Percentiles rank a stretch among this genome's conserved stretches.
These are phyloP conservation scores for Ramularia collo-cygni DNA, from an alignment of 2,329 filamentous ascomycete genomes.

Conservation along the genomic window DNA sequence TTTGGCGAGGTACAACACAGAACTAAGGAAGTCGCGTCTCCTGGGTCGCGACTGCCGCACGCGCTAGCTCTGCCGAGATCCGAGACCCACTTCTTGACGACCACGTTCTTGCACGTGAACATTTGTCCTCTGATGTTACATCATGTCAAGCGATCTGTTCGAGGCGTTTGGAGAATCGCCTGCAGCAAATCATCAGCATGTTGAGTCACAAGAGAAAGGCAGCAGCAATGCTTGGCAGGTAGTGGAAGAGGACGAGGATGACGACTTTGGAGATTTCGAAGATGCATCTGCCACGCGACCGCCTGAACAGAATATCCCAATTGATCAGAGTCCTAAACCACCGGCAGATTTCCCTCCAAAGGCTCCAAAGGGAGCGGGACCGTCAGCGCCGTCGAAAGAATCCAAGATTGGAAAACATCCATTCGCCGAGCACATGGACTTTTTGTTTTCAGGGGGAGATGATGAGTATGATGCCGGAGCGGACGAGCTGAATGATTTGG, in stretches of 20 bases:
- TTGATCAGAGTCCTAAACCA: not conserved
- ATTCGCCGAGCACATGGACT: constrained; percentile 29
- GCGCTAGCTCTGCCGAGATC: too few relatives aligned
- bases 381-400: constrained; percentile 2
- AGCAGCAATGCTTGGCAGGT: not conserved
- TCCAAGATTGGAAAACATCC: constrained; percentile 23
- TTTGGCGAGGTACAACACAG: too few relatives aligned
- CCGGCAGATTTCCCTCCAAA: constrained; percentile 8
- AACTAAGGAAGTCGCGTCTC: too few relatives aligned
- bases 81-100: too few relatives aligned
- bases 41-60: too few relatives aligned
- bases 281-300: constrained; percentile 28
- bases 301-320: not conserved
- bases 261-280: constrained; percentile 51
- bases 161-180: constrained; percentile 40
- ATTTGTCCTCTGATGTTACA: too few relatives aligned
- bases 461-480: constrained; percentile 31
- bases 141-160: constrained; percentile 50
- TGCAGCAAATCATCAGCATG: not conserved
- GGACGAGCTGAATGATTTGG: constrained; percentile 28
- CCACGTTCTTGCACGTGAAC: too few relatives aligned
- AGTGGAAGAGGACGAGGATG: constrained; percentile 34
- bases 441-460: constrained; percentile 27
- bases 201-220: not conserved
- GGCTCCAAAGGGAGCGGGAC: constrained; percentile 3